Percentiles rank a stretch among this genome's conserved stretches.
Conservation (phyloP, 2,329 filamentous ascomycete species). For the Colletotrichum neosansevieriae region DNA sequence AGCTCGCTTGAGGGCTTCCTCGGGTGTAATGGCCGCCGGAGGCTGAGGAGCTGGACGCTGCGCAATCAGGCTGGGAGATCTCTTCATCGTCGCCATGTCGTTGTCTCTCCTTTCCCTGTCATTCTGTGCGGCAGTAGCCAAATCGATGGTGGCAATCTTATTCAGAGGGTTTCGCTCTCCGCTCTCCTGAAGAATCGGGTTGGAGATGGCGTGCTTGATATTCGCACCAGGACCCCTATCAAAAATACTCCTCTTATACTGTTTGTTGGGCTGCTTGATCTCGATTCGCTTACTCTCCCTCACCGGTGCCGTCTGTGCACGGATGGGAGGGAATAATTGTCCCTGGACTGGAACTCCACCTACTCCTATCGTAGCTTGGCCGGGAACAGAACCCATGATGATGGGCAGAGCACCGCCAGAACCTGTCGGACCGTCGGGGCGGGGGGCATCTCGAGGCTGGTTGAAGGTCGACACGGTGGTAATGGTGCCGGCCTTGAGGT, state of each 20-base stretch:
- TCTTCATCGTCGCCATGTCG: slow-evolving; percentile 47
- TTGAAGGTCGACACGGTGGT: slow-evolving; percentile 53
- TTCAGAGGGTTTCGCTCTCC: slow-evolving; percentile 55
- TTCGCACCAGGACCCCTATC: slow-evolving; percentile 44
- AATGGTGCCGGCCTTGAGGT: slow-evolving; percentile 58
- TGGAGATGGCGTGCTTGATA: slow-evolving; percentile 60
- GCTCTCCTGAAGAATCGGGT: slow-evolving; percentile 57
- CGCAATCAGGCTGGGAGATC: slow-evolving; percentile 49
- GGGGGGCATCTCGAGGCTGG: slow-evolving; percentile 48
- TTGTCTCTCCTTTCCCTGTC: slow-evolving; percentile 57
- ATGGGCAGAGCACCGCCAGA: slow-evolving; percentile 49
- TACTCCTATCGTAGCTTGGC: slow-evolving; percentile 51
- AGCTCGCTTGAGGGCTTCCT: slow-evolving; percentile 51
- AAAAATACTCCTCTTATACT: slow-evolving; percentile 47
- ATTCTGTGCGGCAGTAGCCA: slow-evolving; percentile 60
- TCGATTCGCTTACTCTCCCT: slow-evolving; percentile 40
- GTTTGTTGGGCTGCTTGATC: slow-evolving; percentile 36
- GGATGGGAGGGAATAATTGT: slow-evolving; percentile 57
- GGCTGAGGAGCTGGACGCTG: slow-evolving; percentile 53
- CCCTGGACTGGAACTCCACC: slow-evolving; percentile 55
- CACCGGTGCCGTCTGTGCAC: slow-evolving; percentile 45
- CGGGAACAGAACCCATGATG: slow-evolving; percentile 53
- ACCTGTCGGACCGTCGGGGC: slow-evolving; percentile 39
- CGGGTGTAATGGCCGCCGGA: slow-evolving; percentile 47
- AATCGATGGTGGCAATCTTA: slow-evolving; percentile 62